Evolutionary conservation across 2,329 filamentous ascomycete genomes (phyloP), one percentile per base, ranked within the genome.

Genomic region (Sarocladium brachiariae): DNA sequence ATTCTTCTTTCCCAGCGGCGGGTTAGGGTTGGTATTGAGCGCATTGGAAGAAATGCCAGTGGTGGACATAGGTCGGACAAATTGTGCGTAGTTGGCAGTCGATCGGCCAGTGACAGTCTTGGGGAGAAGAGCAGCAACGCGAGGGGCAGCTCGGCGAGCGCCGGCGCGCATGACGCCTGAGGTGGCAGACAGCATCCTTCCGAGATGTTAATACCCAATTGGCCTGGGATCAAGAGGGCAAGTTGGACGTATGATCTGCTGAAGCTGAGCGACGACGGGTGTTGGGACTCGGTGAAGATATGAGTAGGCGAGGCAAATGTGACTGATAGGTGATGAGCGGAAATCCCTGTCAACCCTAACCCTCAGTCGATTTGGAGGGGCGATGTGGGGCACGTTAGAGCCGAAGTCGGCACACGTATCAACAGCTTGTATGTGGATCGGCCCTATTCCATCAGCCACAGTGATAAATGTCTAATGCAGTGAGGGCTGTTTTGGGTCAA

Each of bases 1-100:
- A 69, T 95, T 95, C 74, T 90, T 91, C 71, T 85, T 84, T 51
- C 89, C 90, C 52, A 93, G 81, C 13, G 91, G 90, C 50, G 91
- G 90, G 74, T 96, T 96, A 11, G 90, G 89, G 74, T 60, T 62
- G 4, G 58, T 58, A 5, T 54, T 58, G n/a, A 53, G 56, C 35
- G 57, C 55, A 24, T 58, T 60, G 43, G 25, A 7, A 18, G 45
- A 24, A 21, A 21, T 14, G 9, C 31, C 19, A 31, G 30, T 49
- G 31, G 30, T 23, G 18, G 30, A 35, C 14, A 27, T 6, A 37
- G 19, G 27, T 11, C 30, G 33, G 14, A 18, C 19, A 4, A 13
- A 19, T 7, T 27, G 18, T 19, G n/a, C 30, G 33, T 25, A 16
- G 18, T 27, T 49, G 46, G 39, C 19, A 23, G 45, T n/a, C 6